Evolutionary conservation across 2,329 filamentous ascomycete species (phyloP).

Genomic region (Fusarium sarcochroum): DNA sequence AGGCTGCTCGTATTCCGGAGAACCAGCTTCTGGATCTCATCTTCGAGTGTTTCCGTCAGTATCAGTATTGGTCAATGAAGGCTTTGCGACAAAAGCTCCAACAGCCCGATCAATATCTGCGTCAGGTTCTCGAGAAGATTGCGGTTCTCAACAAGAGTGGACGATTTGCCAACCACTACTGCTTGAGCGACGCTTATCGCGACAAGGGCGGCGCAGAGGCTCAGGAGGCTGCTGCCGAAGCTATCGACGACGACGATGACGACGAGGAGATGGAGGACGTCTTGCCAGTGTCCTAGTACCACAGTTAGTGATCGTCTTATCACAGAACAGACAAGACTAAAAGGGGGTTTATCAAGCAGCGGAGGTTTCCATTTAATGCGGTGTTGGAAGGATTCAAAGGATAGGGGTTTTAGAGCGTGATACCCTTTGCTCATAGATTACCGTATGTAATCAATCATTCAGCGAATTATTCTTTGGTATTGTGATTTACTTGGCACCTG

Average conservation of each 20-base stretch:
- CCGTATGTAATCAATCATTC: conserved; percentile 33
- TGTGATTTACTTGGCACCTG: conserved; percentile 4
- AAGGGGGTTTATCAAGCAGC: neutral
- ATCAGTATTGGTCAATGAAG: conserved; percentile 95
- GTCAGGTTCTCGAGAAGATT: conserved; percentile 85
- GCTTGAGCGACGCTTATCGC: conserved; percentile 73
- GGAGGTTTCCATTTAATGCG: conserved; percentile 13
- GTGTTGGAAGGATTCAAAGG: conserved; percentile 29
- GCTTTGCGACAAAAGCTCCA: conserved; percentile 81
- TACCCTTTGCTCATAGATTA: conserved; percentile 45
- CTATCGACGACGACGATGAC: conserved; percentile 70
- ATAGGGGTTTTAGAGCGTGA: conserved; percentile 49
- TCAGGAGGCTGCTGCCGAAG: conserved; percentile 69
- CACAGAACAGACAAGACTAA: neutral
- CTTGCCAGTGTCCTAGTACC: conserved; percentile 50
- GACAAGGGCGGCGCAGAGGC: conserved; percentile 58
- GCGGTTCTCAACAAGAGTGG: conserved; percentile 87
- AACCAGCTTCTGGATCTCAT: conserved; percentile 90
- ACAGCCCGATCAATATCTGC: conserved; percentile 95
- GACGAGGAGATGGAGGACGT: conserved; percentile 88
- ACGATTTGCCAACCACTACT: conserved; percentile 88
- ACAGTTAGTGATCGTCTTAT: neutral
- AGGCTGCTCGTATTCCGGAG: conserved; percentile 90
- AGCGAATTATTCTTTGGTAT: conserved; percentile 17
- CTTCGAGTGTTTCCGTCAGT: conserved; percentile 85